Evolutionary conservation across 345 rosid genomes (phyloP), one percentile per base, ranked within the genome.

Genomic region (Cochlearia excelsa): DNA sequence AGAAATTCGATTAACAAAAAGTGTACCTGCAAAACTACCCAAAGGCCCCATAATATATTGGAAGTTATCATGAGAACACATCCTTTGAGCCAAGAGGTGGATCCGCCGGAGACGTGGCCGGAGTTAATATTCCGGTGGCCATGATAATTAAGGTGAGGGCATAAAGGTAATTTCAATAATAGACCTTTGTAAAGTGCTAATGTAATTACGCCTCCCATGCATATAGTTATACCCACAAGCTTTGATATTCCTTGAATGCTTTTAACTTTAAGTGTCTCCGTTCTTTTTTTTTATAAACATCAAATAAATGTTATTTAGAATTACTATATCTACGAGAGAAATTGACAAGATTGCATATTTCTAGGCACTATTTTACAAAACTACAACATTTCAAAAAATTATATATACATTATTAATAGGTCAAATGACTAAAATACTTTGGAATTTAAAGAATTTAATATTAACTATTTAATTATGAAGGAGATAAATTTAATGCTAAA

Each of bases 21-120:
- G 23, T 16, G 23, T 71, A 88, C 96, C 98, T 92, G 96, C 56
- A 93, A 63, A 3, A 88, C 91, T 46, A 93, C 76, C 99, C 99
- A 93, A 34, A 93, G 53, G 30, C 85, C 97, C 86, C 87, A 92
- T 26, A 57, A 71, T 27, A 59, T 60, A 70, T 85, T 85, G 74
- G 97, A 81, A 42, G 61, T 39, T 68, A 93, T 65, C 97, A 88
- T 84, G 71, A 93, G 81, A 67, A 86, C 78, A 81, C 82, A 77
- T 23, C 99, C 99, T 67, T 79, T 93, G 39, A 86, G 74, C 99
- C 99, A 88, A 0, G 69, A 69, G 34, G 80, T 75, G 38, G 71
- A 68, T 11, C 74, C 70, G 1, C 83, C 77, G 45, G 86, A 67
- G 54, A 63, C 69, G 26, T 16, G 23, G 23, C 23, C 23, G 23